Base-by-base conservation (phyloP, 306 rosid genomes). In the Trifolium subterraneum region DNA sequence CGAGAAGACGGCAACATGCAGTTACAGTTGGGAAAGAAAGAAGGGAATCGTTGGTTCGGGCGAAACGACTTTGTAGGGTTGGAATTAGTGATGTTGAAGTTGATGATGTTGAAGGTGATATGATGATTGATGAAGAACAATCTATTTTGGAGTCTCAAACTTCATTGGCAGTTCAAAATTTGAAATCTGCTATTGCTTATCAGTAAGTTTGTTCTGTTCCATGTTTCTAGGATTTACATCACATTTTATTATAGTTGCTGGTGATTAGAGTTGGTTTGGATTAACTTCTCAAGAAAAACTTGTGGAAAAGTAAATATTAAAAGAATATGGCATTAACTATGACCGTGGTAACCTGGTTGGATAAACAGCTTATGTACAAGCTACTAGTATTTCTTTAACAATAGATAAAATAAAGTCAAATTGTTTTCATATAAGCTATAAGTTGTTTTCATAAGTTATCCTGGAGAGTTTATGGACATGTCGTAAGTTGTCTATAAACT, bases 91-190 rank as follows among this genome's bases (percentile, higher is more conserved):
- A 83, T 33, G 90, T 69, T 29, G 83, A 78, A 2, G 81, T 78
- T 45, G 70, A 77, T 0, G 93, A 88, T 10, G 45, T 4, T 2
- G 60, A 54, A 73, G 51, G 48, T 80, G 96, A 85, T 35, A 92
- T 94, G 96, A 81, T 88, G 31, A 78, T 84, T 54, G 96, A 88
- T 11, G 93, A 92, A 82, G 96, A 92, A 31, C 92, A 83, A 42
- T 86, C 97, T 12, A 72, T 87, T 72, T 82, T 94, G 90, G 97
- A 90, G 55, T 86, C 90, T 74, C 99, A 90, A 62, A 90, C 99
- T 77, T 83, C 85, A 2, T 68, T 83, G 15, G 90, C 96, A 4
- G 96, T 92, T 78, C 87, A 92, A 68, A 92, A 84, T 68, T 75
- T 94, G 83, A 92, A 92, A 73, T 79, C 90, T 52, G 80, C 92